Evolutionary conservation across 78 protist species (phyloP).

Genomic region (slime mould (Dictyostelium discoideum)): dicty_2.7 NC_007088.5:5702001-5702500

Average conservation of each 20-base stretch:
- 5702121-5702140: background rate
- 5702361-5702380: background rate
- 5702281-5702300: background rate
- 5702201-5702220: background rate
- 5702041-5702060: background rate
- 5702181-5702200: slow-evolving; percentile 22
- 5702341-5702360: background rate
- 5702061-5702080: background rate
- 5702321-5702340: background rate
- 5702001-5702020: background rate
- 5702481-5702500: slow-evolving; percentile 15
- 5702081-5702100: background rate
- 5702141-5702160: background rate
- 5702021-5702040: background rate
- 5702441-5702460: slow-evolving; percentile 40
- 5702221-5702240: background rate
- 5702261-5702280: background rate
- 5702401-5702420: slow-evolving; percentile 62
- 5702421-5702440: slow-evolving; percentile 20
- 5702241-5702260: background rate
- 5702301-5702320: background rate
- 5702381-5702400: slow-evolving; percentile 67
- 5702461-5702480: slow-evolving; percentile 6
- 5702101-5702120: background rate
- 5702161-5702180: background rate